A percentile compares a stretch with the other conserved stretches of the same genome.
Evolutionary conservation across 2,329 filamentous ascomycete species (phyloP).

Genomic region (Purpureocillium lavendulum): DNA sequence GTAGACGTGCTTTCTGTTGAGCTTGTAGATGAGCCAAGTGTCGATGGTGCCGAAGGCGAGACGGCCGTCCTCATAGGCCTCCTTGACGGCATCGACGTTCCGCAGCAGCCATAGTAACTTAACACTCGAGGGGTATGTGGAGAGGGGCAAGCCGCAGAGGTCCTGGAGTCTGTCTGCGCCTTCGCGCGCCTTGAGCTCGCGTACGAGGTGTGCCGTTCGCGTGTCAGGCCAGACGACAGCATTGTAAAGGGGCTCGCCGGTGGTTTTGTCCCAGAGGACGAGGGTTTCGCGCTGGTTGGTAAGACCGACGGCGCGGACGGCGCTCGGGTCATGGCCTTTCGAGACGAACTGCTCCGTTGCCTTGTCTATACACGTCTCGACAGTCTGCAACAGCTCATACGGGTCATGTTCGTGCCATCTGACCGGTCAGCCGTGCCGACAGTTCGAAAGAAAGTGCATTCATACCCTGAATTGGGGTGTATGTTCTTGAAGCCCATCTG

Average conservation of each 20-base stretch:
- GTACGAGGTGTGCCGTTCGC: constrained; percentile 62
- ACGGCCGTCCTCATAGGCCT: constrained; percentile 67
- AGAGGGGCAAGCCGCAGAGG: constrained; percentile 73
- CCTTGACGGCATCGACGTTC: constrained; percentile 58
- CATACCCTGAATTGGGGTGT: constrained; percentile 75
- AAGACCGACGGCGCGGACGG: constrained; percentile 74
- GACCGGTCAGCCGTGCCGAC: constrained; percentile 3
- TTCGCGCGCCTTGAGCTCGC: constrained; percentile 61
- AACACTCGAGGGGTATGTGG: constrained; percentile 80
- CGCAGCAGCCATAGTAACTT: constrained; percentile 79
- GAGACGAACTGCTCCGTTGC: constrained; percentile 63
- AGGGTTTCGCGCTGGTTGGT: constrained; percentile 89
- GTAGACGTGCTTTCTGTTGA: constrained; percentile 68
- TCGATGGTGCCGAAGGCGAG: constrained; percentile 84
- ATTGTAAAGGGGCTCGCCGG: constrained; percentile 73
- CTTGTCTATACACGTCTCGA: constrained; percentile 71
- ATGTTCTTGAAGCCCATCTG: constrained; percentile 82
- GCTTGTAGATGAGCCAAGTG: constrained; percentile 76
- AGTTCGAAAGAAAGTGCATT: too few species aligned
- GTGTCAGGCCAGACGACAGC: constrained; percentile 91
- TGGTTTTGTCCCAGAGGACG: constrained; percentile 74
- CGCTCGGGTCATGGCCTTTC: constrained; percentile 56
- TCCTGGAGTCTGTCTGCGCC: constrained; percentile 62
- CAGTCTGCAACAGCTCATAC: constrained; percentile 63
- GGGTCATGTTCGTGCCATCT: constrained; percentile 88